Conservation (phyloP, 768 basidiomycete genomes). For the Agaricus bisporus region DNA sequence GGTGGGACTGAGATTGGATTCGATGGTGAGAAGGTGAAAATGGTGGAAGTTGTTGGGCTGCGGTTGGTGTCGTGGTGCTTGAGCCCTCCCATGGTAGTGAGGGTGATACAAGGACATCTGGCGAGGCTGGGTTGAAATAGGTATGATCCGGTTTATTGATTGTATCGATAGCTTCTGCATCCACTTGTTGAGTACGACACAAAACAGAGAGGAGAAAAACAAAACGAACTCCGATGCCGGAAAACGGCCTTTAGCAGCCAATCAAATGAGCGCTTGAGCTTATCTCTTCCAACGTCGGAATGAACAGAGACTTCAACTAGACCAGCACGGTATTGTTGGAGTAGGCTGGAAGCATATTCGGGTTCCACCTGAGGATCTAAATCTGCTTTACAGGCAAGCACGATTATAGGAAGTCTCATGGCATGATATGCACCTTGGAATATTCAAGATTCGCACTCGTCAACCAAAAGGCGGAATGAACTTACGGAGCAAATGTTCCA, state of each 20-base stretch:
- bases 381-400: conserved; percentile 87
- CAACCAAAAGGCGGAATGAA: conserved; percentile 11
- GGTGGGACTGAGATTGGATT: background rate
- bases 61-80: conserved; percentile 46
- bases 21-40: background rate
- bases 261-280: conserved; percentile 69
- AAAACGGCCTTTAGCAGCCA: conserved; percentile 67
- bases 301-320: conserved; percentile 66
- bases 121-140: conserved; percentile 68
- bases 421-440: conserved; percentile 50
- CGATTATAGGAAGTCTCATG: conserved; percentile 58
- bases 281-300: conserved; percentile 54
- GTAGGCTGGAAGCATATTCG: conserved; percentile 38
- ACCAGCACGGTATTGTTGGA: conserved; percentile 65
- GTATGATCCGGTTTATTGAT: conserved; percentile 28
- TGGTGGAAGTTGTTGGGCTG: conserved; percentile 19
- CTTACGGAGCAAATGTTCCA: conserved; percentile 70
- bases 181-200: background rate
- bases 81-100: conserved; percentile 51
- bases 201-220: background rate
- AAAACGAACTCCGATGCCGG: conserved; percentile 19
- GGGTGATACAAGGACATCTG: conserved; percentile 41
- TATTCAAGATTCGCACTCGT: background rate
- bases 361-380: conserved; percentile 55
- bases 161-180: conserved; percentile 17